These are phyloP conservation scores for Boletus subluridellus DNA, from an alignment of 1,284 basidiomycete genomes.

Conservation along the genomic window DNA sequence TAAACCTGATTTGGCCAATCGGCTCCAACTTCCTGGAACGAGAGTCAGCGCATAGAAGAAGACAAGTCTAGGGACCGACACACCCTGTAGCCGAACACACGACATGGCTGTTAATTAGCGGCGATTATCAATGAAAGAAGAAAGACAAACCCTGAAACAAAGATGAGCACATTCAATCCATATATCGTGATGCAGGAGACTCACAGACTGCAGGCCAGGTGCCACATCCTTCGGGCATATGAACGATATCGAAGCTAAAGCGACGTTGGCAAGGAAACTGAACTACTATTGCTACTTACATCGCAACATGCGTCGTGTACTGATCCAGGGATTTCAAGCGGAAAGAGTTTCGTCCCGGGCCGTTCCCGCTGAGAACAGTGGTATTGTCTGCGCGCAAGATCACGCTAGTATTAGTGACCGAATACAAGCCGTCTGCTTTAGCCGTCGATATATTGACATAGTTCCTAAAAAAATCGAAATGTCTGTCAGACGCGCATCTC, in stretches of 20 bases:
- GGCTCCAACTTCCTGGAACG: conserved; percentile 10
- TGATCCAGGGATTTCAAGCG: conserved; percentile 31
- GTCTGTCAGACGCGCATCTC: neutral
- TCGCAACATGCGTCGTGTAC: conserved; percentile 34
- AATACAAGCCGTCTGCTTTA: conserved; percentile 44
- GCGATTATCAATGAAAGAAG: neutral
- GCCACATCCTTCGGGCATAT: conserved; percentile 39
- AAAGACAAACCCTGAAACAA: conserved; percentile 12
- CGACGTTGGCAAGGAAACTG: neutral
- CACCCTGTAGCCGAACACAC: conserved; percentile 5
- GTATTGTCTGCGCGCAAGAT: conserved; percentile 37
- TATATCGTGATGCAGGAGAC: neutral
- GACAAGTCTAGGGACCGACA: neutral
- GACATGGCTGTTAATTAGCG: neutral
- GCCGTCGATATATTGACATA: conserved; percentile 49
- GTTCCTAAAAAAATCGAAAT: conserved; percentile 37
- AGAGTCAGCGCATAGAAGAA: neutral
- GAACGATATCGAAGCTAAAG: conserved; percentile 32
- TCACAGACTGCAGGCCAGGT: conserved; percentile 38
- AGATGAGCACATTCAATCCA: neutral
- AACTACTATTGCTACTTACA: conserved; percentile 18
- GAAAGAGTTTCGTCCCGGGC: conserved; percentile 36
- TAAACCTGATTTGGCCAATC: conserved; percentile 11
- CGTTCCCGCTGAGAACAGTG: conserved; percentile 26
- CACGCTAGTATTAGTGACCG: conserved; percentile 43